Percentiles rank a stretch among this genome's conserved stretches.
These are phyloP conservation scores for Cronartium ribicola DNA, from an alignment of 1,284 basidiomycete genomes.

Conservation along the genomic window DNA sequence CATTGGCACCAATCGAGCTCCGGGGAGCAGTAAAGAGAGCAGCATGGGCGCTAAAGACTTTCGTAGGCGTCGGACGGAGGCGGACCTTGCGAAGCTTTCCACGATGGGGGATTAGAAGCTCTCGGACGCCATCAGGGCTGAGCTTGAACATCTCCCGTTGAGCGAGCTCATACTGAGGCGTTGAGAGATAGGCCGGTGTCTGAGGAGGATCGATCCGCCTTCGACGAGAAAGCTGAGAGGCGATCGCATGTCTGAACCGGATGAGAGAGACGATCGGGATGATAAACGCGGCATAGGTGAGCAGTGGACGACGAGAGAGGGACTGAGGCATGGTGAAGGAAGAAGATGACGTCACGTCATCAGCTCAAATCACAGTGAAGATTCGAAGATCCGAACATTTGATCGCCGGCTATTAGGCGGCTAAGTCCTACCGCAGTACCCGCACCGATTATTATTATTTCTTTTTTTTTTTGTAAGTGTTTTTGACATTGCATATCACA, in stretches of 20 bases:
- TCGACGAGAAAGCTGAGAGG: slow-evolving; percentile 2
- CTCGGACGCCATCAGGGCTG: slow-evolving; percentile 8
- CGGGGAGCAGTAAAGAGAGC: slow-evolving; percentile 22
- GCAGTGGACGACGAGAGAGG: neutral
- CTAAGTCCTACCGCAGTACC: too few relatives aligned
- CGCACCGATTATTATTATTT: too few relatives aligned
- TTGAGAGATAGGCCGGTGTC: slow-evolving; percentile 29
- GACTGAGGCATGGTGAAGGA: too few relatives aligned
- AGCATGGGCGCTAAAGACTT: slow-evolving; percentile 16
- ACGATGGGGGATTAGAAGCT: slow-evolving; percentile 40
- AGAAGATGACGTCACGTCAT: too few relatives aligned
- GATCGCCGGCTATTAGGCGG: too few relatives aligned
- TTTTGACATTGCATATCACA: too few relatives aligned
- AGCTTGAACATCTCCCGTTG: slow-evolving; percentile 41
- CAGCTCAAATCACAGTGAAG: too few relatives aligned
- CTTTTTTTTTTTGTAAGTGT: too few relatives aligned
- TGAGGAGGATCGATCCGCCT: slow-evolving; percentile 9
- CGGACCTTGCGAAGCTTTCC: slow-evolving; percentile 37
- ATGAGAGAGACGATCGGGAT: slow-evolving; percentile 22
- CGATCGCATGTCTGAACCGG: slow-evolving; percentile 11
- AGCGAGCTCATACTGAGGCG: slow-evolving; percentile 41
- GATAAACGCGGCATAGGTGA: slow-evolving; percentile 7
- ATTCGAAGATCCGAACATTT: too few relatives aligned
- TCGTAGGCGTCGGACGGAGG: slow-evolving; percentile 9
- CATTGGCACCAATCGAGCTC: slow-evolving; percentile 19